Evolutionary conservation across 495 filamentous ascomycete genomes (phyloP).

Genomic region (Penicillium silybi): DNA sequence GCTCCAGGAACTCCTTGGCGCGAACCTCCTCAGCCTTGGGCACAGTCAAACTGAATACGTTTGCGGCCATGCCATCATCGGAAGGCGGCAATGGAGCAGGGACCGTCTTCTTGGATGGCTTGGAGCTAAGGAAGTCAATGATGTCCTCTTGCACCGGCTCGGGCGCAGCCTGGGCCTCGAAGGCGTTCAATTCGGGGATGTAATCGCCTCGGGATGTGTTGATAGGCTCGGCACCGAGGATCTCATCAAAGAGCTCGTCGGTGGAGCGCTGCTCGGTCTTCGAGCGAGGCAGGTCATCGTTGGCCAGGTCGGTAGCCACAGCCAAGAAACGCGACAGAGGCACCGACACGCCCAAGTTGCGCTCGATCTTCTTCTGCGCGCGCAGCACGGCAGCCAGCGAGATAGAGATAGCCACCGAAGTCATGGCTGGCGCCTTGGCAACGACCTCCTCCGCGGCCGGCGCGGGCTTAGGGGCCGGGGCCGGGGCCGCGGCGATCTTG

Average conservation of each 20-base stretch:
- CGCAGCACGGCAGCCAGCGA: constrained; percentile 73
- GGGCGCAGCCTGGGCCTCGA: constrained; percentile 36
- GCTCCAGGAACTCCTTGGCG: constrained; percentile 74
- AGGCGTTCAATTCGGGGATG: constrained; percentile 67
- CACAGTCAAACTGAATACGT: constrained; percentile 77
- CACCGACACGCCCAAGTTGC: constrained; percentile 69
- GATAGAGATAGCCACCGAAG: constrained; percentile 59
- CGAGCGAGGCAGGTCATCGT: constrained; percentile 72
- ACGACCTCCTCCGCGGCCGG: constrained; percentile 39
- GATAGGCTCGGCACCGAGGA: constrained; percentile 67
- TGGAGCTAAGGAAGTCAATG: constrained; percentile 69
- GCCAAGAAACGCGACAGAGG: constrained; percentile 84
- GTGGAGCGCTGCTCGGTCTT: constrained; percentile 56
- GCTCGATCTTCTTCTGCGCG: constrained; percentile 73
- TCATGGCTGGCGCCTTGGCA: constrained; percentile 28
- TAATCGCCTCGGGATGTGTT: constrained; percentile 57
- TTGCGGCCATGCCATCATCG: constrained; percentile 46
- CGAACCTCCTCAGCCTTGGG: constrained; percentile 73
- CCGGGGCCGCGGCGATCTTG: constrained; percentile 71
- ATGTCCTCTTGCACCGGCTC: constrained; percentile 52
- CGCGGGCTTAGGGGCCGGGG: constrained; percentile 49
- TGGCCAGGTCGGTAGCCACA: constrained; percentile 78
- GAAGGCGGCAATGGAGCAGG: constrained; percentile 5
- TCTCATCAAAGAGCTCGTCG: constrained; percentile 83
- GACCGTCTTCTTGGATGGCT: constrained; percentile 30